Conservation (phyloP, 2,329 filamentous ascomycete genomes). For the Fusarium coffeatum region DNA sequence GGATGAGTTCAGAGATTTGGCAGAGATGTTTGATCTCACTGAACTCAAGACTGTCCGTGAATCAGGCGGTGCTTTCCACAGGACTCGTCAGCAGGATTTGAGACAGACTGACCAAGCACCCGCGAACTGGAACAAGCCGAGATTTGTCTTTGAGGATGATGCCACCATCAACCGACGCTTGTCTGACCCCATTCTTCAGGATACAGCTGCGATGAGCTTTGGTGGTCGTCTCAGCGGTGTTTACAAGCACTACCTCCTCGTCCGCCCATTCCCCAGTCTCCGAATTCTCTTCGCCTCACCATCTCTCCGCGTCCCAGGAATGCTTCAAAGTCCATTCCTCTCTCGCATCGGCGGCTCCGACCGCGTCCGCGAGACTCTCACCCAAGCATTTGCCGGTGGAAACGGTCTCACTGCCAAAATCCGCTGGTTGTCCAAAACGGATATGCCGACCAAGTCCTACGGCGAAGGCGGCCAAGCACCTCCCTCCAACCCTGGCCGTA, state of each 20-base stretch:
- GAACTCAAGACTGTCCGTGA: slow-evolving; percentile 74
- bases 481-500: slow-evolving; percentile 59
- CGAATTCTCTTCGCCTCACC: slow-evolving; percentile 77
- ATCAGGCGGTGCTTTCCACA: slow-evolving; percentile 72
- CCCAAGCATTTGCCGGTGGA: slow-evolving; percentile 72
- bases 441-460: slow-evolving; percentile 19
- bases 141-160: slow-evolving; percentile 56
- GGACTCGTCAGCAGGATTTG: slow-evolving; percentile 47
- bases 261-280: slow-evolving; percentile 73
- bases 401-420: slow-evolving; percentile 80
- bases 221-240: slow-evolving; percentile 47
- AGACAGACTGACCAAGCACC: slow-evolving; percentile 55
- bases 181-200: slow-evolving; percentile 39
- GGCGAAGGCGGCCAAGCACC: slow-evolving; percentile 48
- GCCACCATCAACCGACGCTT: slow-evolving; percentile 32
- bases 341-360: slow-evolving; percentile 63
- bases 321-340: slow-evolving; percentile 71
- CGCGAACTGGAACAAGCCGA: slow-evolving; percentile 55
- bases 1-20: slow-evolving; percentile 73
- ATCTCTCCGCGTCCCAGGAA: slow-evolving; percentile 73
- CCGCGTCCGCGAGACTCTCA: slow-evolving; percentile 61
- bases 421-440: slow-evolving; percentile 66
- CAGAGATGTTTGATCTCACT: slow-evolving; percentile 74
- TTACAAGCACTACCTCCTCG: slow-evolving; percentile 70
- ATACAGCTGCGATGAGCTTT: slow-evolving; percentile 14